A percentile compares a stretch with the other conserved stretches of the same genome.
phyloP scores from a whole-genome alignment of 2,329 filamentous ascomycete genomes.

The Cercospora brassicicola region DNA sequence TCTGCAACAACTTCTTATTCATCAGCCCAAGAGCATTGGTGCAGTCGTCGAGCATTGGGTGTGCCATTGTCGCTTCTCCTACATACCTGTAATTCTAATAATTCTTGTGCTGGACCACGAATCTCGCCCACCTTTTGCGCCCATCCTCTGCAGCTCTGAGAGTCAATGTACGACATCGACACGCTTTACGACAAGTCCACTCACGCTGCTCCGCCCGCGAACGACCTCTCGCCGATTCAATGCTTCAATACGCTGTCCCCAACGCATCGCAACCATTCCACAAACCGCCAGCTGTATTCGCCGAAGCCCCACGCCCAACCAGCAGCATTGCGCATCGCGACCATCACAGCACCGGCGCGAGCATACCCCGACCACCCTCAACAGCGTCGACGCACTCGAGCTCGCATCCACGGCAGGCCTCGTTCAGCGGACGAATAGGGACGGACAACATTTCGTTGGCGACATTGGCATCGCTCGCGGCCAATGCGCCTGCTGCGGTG shows the following conservation, averaged over 20 bases:
- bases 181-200: not conserved
- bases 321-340: slow-evolving; percentile 15
- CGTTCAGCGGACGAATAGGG: slow-evolving; percentile 16
- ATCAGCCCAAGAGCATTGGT: not conserved
- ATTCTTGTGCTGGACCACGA: not conserved
- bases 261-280: slow-evolving; percentile 29
- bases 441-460: slow-evolving; percentile 38
- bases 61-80: not conserved
- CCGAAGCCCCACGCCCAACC: slow-evolving; percentile 19
- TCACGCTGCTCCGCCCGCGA: not conserved
- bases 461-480: slow-evolving; percentile 31
- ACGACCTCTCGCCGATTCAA: slow-evolving; percentile 46
- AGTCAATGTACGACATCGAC: not conserved
- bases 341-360: slow-evolving; percentile 42
- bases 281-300: slow-evolving; percentile 24
- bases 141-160: not conserved
- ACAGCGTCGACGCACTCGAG: slow-evolving; percentile 52
- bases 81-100: slow-evolving; percentile 2
- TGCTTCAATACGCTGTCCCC: slow-evolving; percentile 49
- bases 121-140: not conserved
- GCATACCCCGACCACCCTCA: slow-evolving; percentile 56
- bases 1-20: not conserved
- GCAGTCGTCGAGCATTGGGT: not conserved
- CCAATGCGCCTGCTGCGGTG: slow-evolving; percentile 27
- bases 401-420: slow-evolving; percentile 12